Base-by-base conservation (phyloP, 2,329 filamentous ascomycete species). In the Monosporascus sp. region DNA sequence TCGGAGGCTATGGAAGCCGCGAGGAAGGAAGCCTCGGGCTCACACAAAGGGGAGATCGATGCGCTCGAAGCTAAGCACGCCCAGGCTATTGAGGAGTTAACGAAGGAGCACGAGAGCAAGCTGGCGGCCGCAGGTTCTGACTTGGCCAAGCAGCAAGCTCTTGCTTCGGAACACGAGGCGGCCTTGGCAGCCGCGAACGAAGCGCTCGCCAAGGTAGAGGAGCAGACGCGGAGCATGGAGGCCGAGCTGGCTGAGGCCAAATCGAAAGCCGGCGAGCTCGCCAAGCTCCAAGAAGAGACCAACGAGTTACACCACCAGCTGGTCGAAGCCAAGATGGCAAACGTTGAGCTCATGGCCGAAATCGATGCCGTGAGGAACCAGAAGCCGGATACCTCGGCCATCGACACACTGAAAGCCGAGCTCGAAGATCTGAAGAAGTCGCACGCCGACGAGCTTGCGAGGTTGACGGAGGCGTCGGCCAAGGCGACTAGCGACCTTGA, bases 251-350 rank as follows among this genome's bases (percentile, higher is more conserved):
- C 60, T 2, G 59, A 68, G 14, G 58, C 64, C 25, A 73, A 77
- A 58, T 57, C 60, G 38, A 62, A 59, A 52, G 54, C 50, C 18
- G 70, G 72, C 37, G 69, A 74, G 20, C 68, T 81, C 17, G 68
- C 65, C 50, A 76, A 77, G 62, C 65, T 73, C 2, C 70, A 79
- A 57, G 67, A 71, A 27, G 81, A 84, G 59, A 65, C 74, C 35
- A 73, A 76, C 57, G 72, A 76, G 24, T 66, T 83, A 57, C 74
- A 76, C 52, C 77, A 78, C 60, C 74, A 79, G 60, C 77, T 85
- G 43, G 81, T 79, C 2, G 73, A 78, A 48, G 79, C 80, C 58
- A 84, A 84, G 73, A 82, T 83, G 72, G 78, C 78, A 52, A 81
- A 81, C 55, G 78, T 81, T 55, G 79, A 77, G 53, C 77, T 81